Conservation (phyloP, 805 yeast genomes). For the Martiniozyma abietophila region DNA sequence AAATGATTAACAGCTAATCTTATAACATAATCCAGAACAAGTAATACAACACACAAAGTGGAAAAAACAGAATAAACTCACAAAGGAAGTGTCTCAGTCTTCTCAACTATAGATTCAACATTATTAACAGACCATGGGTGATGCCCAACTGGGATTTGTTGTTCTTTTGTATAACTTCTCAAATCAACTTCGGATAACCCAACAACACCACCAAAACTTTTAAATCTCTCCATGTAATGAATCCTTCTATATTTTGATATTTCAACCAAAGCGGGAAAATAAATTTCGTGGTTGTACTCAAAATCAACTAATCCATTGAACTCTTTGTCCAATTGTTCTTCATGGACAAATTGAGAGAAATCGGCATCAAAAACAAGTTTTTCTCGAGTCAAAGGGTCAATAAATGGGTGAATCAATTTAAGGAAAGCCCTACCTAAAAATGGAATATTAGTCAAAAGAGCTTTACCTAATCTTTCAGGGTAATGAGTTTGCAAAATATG, state of each 20-base stretch:
- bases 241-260: conserved; percentile 50
- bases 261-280: conserved; percentile 65
- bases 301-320: conserved; percentile 85
- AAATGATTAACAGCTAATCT: conserved; percentile 39
- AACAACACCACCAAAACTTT: conserved; percentile 57
- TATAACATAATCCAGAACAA: too few relatives aligned
- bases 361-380: conserved; percentile 90
- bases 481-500: conserved; percentile 94
- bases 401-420: conserved; percentile 87
- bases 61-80: background rate
- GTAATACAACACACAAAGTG: too few relatives aligned
- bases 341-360: conserved; percentile 72
- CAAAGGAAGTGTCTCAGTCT: conserved; percentile 4
- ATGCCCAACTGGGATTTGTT: conserved; percentile 25
- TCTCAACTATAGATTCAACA: background rate
- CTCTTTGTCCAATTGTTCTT: conserved; percentile 67
- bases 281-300: conserved; percentile 66
- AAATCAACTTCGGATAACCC: conserved; percentile 82
- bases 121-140: conserved; percentile 19
- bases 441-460: conserved; percentile 85
- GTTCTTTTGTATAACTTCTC: conserved; percentile 32
- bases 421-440: conserved; percentile 90
- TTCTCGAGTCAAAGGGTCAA: conserved; percentile 91
- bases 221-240: conserved; percentile 61
- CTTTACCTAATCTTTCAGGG: conserved; percentile 94